phyloP scores from a whole-genome alignment of 148 eudicot genomes.

The Cornus controversa region DNA sequence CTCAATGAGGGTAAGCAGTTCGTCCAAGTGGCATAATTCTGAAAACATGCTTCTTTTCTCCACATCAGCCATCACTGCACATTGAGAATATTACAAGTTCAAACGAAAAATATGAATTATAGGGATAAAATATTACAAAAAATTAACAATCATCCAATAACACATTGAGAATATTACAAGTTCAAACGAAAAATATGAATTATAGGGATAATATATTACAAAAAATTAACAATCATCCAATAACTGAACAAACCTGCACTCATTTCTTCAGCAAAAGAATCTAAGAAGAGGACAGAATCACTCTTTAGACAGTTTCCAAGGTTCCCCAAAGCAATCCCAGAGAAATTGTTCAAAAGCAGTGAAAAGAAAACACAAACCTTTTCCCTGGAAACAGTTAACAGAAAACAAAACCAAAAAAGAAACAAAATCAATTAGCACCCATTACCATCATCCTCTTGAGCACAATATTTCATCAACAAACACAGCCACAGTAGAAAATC shows the following conservation, averaged over 20 bases:
- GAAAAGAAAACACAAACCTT: slow-evolving; percentile 67
- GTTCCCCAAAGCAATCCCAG: slow-evolving; percentile 29
- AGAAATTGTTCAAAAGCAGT: slow-evolving; percentile 44
- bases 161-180: slow-evolving; percentile 13
- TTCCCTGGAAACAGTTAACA: slow-evolving; percentile 44
- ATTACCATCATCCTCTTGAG: not conserved
- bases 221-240: not conserved
- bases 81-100: slow-evolving; percentile 6
- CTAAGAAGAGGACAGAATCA: slow-evolving; percentile 22
- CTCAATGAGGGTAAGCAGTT: slow-evolving; percentile 54
- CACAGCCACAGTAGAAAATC: not conserved
- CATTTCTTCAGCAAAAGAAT: slow-evolving; percentile 42
- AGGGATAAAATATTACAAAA: not conserved
- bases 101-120: not conserved
- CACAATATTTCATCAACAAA: not conserved
- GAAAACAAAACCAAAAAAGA: slow-evolving; percentile 1
- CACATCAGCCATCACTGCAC: slow-evolving; percentile 51
- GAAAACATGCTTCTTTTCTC: slow-evolving; percentile 39
- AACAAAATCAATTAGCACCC: slow-evolving; percentile 9
- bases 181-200: not conserved
- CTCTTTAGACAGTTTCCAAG: slow-evolving; percentile 14
- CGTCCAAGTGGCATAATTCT: slow-evolving; percentile 42
- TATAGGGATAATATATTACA: not conserved
- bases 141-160: not conserved
- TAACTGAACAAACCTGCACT: slow-evolving; percentile 45